Evolutionary conservation across 179 eudicot genomes (phyloP).

Genomic region (Carnegiea gigantea): DNA sequence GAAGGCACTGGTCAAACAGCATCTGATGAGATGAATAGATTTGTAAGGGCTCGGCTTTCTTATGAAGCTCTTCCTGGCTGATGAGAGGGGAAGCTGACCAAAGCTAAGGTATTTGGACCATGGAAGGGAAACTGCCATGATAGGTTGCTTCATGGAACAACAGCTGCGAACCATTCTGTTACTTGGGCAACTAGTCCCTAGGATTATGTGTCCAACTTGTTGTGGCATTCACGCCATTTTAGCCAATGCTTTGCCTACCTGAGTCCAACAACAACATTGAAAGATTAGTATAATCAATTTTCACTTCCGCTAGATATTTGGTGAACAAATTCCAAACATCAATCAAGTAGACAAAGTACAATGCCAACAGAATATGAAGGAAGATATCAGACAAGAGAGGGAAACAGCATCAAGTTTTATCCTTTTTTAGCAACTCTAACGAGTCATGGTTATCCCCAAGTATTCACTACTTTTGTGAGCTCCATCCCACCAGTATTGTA

Average conservation of each 20-base stretch:
- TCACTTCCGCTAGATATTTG: background rate
- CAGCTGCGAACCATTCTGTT: slow-evolving; percentile 16
- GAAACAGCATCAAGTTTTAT: background rate
- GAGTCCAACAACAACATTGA: slow-evolving; percentile 11
- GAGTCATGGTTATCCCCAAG: background rate
- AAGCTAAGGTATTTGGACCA: background rate
- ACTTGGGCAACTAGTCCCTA: background rate
- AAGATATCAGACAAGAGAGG: background rate
- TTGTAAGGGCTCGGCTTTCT: slow-evolving; percentile 3
- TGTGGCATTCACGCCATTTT: background rate
- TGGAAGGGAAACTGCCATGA: slow-evolving; percentile 16
- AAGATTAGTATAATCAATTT: background rate
- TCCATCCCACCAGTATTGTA: background rate
- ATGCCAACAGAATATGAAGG: background rate
- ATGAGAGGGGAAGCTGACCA: background rate
- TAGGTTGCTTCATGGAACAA: background rate
- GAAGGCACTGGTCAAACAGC: slow-evolving; percentile 30
- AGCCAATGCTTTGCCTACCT: background rate
- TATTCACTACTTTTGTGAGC: background rate
- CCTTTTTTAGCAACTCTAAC: background rate
- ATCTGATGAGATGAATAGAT: slow-evolving; percentile 16
- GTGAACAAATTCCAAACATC: background rate
- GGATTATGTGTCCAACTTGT: background rate
- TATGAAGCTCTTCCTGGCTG: background rate
- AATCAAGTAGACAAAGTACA: background rate